phyloP scores from a whole-genome alignment of 2,329 filamentous ascomycete species.

The Pseudovirgaria hyperparasitica region DNA sequence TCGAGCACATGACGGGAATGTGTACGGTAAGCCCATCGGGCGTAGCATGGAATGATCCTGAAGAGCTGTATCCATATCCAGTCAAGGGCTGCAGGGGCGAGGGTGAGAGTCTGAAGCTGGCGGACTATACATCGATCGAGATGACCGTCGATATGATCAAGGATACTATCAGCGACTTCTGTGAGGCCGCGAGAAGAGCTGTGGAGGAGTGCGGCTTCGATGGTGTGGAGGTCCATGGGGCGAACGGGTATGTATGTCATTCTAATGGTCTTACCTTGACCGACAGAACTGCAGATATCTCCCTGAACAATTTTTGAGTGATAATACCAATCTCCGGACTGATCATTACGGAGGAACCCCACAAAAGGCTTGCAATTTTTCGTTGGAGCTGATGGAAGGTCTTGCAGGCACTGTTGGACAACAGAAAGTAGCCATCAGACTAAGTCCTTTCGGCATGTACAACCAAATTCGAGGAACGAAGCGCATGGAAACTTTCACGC shows the following conservation, averaged over 20 bases:
- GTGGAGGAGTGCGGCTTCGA: constrained; percentile 43
- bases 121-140: constrained; percentile 19
- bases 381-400: constrained; percentile 37
- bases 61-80: constrained; percentile 28
- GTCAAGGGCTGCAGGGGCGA: constrained; percentile 20
- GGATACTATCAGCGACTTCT: constrained; percentile 28
- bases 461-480: constrained; percentile 39
- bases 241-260: too few relatives aligned
- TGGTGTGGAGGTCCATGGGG: constrained; percentile 37
- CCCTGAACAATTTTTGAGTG: constrained; percentile 39
- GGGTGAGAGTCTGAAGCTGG: constrained; percentile 22
- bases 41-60: constrained; percentile 33
- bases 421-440: constrained; percentile 19
- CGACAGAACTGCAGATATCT: too few relatives aligned
- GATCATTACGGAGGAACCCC: constrained; percentile 39
- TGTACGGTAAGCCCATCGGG: constrained; percentile 28
- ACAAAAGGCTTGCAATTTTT: constrained; percentile 42
- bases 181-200: constrained; percentile 35
- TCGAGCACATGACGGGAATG: constrained; percentile 22
- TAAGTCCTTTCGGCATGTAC: constrained; percentile 32
- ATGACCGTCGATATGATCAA: constrained; percentile 35
- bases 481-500: constrained; percentile 40
- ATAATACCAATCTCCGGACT: constrained; percentile 36
- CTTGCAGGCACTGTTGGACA: constrained; percentile 19
- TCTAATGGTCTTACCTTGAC: too few relatives aligned